phyloP scores from a whole-genome alignment of 306 rosid species.

The Trichosanthes cucumerina region DNA sequence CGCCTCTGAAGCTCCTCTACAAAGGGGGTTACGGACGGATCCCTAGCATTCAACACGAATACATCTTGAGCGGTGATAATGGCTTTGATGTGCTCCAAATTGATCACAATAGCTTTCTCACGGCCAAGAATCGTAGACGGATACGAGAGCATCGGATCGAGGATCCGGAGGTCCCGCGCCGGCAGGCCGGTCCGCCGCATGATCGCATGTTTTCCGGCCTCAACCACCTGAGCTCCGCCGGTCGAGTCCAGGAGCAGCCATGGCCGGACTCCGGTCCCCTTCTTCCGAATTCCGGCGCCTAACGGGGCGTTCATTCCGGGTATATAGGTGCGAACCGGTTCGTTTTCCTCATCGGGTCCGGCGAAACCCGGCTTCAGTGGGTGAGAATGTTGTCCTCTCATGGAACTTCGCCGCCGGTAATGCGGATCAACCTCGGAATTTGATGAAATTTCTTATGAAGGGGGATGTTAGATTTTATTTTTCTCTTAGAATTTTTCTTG shows the following conservation, averaged over 20 bases:
- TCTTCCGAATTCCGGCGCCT: slow-evolving; percentile 48
- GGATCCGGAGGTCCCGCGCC: slow-evolving; percentile 81
- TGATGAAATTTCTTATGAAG: background rate
- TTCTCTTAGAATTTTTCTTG: background rate
- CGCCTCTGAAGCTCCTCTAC: slow-evolving; percentile 64
- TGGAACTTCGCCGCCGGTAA: background rate
- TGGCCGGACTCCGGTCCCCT: slow-evolving; percentile 57
- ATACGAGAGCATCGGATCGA: slow-evolving; percentile 66
- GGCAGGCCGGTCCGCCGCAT: slow-evolving; percentile 94
- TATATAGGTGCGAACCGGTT: slow-evolving; percentile 15
- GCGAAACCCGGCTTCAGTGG: slow-evolving; percentile 11
- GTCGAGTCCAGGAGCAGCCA: slow-evolving; percentile 62
- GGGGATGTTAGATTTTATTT: background rate
- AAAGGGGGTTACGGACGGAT: slow-evolving; percentile 85
- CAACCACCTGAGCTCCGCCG: slow-evolving; percentile 58
- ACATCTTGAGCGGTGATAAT: slow-evolving; percentile 86
- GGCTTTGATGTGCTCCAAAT: slow-evolving; percentile 89
- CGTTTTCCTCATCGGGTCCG: slow-evolving; percentile 24
- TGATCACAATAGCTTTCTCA: slow-evolving; percentile 81
- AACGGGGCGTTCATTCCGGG: slow-evolving; percentile 13
- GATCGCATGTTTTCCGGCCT: slow-evolving; percentile 83
- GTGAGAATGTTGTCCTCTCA: slow-evolving; percentile 22
- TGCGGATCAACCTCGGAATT: background rate
- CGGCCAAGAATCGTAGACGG: slow-evolving; percentile 67
- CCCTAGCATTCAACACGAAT: slow-evolving; percentile 68